Evolutionary conservation across 1,284 basidiomycete genomes (phyloP).

Genomic region (Trichosporon sp.): DNA sequence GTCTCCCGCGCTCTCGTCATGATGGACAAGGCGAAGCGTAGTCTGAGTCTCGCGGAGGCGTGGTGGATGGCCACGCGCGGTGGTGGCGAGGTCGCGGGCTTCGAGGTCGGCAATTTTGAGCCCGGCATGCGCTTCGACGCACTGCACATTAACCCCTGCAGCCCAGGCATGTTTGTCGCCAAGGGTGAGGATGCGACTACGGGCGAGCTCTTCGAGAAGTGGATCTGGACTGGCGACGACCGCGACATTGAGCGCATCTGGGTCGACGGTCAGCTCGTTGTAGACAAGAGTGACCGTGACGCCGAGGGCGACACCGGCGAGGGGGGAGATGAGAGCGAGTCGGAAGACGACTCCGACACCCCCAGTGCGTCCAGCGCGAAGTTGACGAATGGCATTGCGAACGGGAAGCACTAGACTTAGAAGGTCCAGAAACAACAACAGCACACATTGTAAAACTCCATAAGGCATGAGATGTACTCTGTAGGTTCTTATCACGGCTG

Average conservation of each 20-base stretch:
- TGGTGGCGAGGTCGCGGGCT: constrained; percentile 76
- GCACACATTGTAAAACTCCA: too few relatives aligned
- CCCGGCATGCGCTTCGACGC: constrained; percentile 89
- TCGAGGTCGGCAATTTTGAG: constrained; percentile 70
- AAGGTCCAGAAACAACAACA: too few relatives aligned
- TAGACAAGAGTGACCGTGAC: background rate
- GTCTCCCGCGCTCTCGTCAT: constrained; percentile 68
- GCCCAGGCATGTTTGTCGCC: constrained; percentile 52
- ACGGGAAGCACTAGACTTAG: too few relatives aligned
- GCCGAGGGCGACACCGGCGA: background rate
- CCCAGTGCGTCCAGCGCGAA: background rate
- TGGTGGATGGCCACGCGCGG: constrained; percentile 88
- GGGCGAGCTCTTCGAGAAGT: constrained; percentile 38
- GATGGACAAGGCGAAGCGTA: constrained; percentile 12
- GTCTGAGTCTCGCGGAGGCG: constrained; percentile 67
- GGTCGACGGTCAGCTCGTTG: constrained; percentile 52
- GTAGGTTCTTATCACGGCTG: too few relatives aligned
- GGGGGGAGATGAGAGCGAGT: background rate
- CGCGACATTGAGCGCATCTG: constrained; percentile 80
- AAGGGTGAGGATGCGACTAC: constrained; percentile 35
- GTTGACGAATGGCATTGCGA: background rate
- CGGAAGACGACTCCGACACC: background rate
- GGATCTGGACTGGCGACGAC: constrained; percentile 70
- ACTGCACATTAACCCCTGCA: constrained; percentile 62
- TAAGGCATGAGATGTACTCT: too few relatives aligned